Evolutionary conservation across 805 yeast genomes (phyloP), one percentile per base, ranked within the genome.

Genomic region (Metschnikowia bowlesiae): DNA sequence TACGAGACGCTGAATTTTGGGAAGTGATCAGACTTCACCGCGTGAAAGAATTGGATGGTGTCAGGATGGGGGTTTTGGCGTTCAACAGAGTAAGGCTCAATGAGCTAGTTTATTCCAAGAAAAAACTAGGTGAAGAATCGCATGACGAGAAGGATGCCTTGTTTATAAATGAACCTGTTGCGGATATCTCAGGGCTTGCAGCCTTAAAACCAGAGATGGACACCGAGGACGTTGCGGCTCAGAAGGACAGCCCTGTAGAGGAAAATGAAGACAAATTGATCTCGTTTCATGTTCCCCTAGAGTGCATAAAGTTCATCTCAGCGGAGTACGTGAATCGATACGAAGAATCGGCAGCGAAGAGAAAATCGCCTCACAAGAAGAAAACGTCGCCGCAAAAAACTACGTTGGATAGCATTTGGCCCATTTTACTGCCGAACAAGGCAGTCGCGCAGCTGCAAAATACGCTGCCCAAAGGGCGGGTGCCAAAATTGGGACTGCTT

Each of bases 391-490:
- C 55, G 1, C 61, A 67, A 44, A 65, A 58, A 43, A 62, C 69
- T 2, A 68, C 70, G 0, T 53, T 68, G 18, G 72, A 68, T 42
- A 45, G 38, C 31, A 37, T 59, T 13, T 54, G 57, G 57, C 51
- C 53, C 6, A 46, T 49, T 4, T 31, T 50, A 42, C 53, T 54
- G 53, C 55, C 53, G 14, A 34, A 33, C 4, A 39, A 37, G 35
- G 40, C 33, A 11, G 37, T 11, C 13, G 39, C 29, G 5, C 45
- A 11, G 34, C 34, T 32, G n/a, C 34, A 33, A n/a, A 33, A 6
- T 13, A 33, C 8, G 26, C 14, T 9, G 45, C 8, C 9, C 7
- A 8, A 14, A 39, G 34, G n/a, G 14, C 34, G 2, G 34, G 29
- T 22, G 7, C 43, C 34, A 14, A 42, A 33, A 33, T 28, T 34